A percentile compares a stretch with the other conserved stretches of the same genome.
phyloP scores from a whole-genome alignment of 495 filamentous ascomycete genomes.

The Umbilicaria muhlenbergii region DNA sequence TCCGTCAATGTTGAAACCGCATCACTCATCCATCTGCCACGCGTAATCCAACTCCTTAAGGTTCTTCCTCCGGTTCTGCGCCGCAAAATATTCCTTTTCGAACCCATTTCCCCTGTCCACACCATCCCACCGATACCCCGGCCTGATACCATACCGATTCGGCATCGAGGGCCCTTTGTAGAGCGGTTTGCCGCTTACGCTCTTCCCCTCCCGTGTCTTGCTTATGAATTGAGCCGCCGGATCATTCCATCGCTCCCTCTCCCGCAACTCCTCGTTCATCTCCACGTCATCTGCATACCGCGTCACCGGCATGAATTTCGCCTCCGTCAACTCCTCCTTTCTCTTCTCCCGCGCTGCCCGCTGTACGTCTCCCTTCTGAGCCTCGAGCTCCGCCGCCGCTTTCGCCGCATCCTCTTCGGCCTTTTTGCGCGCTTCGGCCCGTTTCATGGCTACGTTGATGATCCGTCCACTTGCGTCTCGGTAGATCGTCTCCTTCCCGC shows the following conservation, averaged over 20 bases:
- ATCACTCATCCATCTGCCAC: slow-evolving; percentile 40
- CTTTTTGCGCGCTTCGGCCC: slow-evolving; percentile 64
- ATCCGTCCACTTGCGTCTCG: slow-evolving; percentile 85
- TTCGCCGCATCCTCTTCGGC: slow-evolving; percentile 54
- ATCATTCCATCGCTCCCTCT: slow-evolving; percentile 74
- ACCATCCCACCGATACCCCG: slow-evolving; percentile 92
- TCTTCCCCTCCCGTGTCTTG: slow-evolving; percentile 31
- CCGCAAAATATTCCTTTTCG: slow-evolving; percentile 86
- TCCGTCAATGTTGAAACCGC: neutral
- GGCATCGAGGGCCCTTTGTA: slow-evolving; percentile 70
- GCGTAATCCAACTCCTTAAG: slow-evolving; percentile 70
- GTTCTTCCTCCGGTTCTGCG: slow-evolving; percentile 58
- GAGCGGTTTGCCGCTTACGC: slow-evolving; percentile 48
- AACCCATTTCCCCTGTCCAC: slow-evolving; percentile 91
- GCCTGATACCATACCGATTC: slow-evolving; percentile 88
- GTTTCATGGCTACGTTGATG: slow-evolving; percentile 78
- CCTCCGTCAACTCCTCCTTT: slow-evolving; percentile 53
- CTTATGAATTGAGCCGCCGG: slow-evolving; percentile 70
- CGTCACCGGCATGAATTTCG: slow-evolving; percentile 65
- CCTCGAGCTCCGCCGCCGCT: slow-evolving; percentile 42
- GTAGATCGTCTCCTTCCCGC: slow-evolving; percentile 68
- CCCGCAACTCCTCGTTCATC: slow-evolving; percentile 70
- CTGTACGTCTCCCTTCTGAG: slow-evolving; percentile 76
- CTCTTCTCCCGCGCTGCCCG: slow-evolving; percentile 36
- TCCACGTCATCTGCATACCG: slow-evolving; percentile 64